These are phyloP conservation scores for Nicotiana attenuata DNA, from an alignment of 257 asterid genomes.

Conservation along the genomic window DNA sequence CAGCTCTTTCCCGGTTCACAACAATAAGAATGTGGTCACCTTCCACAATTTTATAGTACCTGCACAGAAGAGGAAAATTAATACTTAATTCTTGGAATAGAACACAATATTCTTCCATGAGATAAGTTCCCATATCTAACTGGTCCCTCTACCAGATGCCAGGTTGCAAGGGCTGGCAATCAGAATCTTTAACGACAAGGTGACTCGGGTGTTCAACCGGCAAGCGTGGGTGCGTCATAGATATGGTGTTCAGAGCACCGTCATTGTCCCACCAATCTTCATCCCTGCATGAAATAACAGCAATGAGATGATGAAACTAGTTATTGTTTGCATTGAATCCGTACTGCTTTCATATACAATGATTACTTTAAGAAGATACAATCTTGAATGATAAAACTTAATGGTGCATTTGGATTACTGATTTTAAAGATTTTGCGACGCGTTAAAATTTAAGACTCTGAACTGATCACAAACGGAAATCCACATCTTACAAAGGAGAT, in stretches of 20 bases:
- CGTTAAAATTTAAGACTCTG: not conserved
- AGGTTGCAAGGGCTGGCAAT: slow-evolving; percentile 76
- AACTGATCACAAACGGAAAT: not conserved
- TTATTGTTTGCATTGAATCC: not conserved
- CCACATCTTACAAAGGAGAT: not conserved
- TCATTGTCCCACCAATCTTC: slow-evolving; percentile 99
- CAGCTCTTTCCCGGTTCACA: slow-evolving; percentile 90
- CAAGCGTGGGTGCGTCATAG: slow-evolving; percentile 96
- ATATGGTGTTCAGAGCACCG: slow-evolving; percentile 93
- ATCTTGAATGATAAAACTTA: not conserved
- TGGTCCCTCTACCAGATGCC: slow-evolving; percentile 65
- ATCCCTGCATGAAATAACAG: slow-evolving; percentile 40
- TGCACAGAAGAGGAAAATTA: slow-evolving; percentile 17
- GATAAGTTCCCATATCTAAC: slow-evolving; percentile 7
- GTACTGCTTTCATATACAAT: not conserved
- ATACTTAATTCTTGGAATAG: too few relatives aligned
- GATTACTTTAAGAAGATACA: not conserved
- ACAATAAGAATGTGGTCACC: slow-evolving; percentile 89
- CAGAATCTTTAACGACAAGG: slow-evolving; percentile 65
- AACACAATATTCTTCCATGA: too few relatives aligned
- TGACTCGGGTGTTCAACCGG: slow-evolving; percentile 77
- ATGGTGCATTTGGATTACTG: not conserved
- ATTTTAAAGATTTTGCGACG: not conserved
- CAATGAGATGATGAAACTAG: not conserved
- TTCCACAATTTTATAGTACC: slow-evolving; percentile 88